A percentile compares a stretch with the other conserved stretches of the same genome.
Evolutionary conservation across 768 basidiomycete genomes (phyloP).

Genomic region (Amylocystis lapponica): DNA sequence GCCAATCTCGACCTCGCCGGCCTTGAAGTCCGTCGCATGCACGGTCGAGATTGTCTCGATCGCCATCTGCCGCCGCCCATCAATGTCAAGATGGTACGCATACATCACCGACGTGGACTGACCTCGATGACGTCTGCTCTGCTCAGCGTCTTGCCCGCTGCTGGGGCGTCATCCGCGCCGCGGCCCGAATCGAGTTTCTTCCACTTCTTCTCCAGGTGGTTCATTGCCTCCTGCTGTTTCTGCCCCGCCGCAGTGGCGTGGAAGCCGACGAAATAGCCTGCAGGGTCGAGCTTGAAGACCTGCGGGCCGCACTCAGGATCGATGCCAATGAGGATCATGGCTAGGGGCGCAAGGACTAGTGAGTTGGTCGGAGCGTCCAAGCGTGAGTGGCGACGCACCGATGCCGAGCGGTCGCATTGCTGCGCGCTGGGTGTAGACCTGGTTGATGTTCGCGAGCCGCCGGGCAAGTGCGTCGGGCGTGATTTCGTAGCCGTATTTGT

Average conservation of each 20-base stretch:
- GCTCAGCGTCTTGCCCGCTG: slow-evolving; percentile 67
- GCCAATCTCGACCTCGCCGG: slow-evolving; percentile 93
- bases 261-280: slow-evolving; percentile 97
- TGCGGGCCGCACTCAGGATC: slow-evolving; percentile 94
- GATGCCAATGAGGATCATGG: slow-evolving; percentile 92
- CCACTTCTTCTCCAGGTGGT: slow-evolving; percentile 98
- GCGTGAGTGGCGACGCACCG: slow-evolving; percentile 44
- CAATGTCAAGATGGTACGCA: not conserved
- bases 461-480: slow-evolving; percentile 95
- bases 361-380: not conserved
- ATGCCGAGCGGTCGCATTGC: slow-evolving; percentile 97
- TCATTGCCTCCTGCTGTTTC: slow-evolving; percentile 98
- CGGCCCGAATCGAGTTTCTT: slow-evolving; percentile 82
- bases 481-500: slow-evolving; percentile 98
- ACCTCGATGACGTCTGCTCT: slow-evolving; percentile 89
- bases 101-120: slow-evolving; percentile 17
- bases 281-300: slow-evolving; percentile 96
- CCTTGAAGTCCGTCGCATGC: slow-evolving; percentile 93
- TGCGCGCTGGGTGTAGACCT: slow-evolving; percentile 96
- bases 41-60: slow-evolving; percentile 94
- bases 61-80: slow-evolving; percentile 56
- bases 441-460: slow-evolving; percentile 94
- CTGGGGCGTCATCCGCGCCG: slow-evolving; percentile 73
- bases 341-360: slow-evolving; percentile 37
- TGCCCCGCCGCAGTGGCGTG: slow-evolving; percentile 95